A percentile compares a stretch with the other conserved stretches of the same genome.
Conservation (phyloP, 2,329 filamentous ascomycete species). For the Septoria petroselini region DNA sequence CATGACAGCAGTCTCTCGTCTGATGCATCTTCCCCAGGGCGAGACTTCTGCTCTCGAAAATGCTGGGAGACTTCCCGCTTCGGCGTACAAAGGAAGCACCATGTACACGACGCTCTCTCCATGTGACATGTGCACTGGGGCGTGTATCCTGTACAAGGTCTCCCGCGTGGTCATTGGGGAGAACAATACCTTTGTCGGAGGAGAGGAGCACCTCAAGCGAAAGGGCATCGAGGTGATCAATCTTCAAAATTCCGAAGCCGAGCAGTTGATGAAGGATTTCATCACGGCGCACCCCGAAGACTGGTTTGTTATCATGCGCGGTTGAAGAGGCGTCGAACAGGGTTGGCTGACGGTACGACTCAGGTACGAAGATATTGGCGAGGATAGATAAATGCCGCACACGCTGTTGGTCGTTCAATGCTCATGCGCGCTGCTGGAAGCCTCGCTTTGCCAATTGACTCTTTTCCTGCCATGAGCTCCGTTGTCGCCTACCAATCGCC, state of each 20-base stretch:
- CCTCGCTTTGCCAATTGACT: too few relatives aligned
- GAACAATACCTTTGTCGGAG: slow-evolving; percentile 71
- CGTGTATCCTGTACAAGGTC: slow-evolving; percentile 73
- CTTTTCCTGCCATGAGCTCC: too few relatives aligned
- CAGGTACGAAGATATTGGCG: slow-evolving; percentile 43
- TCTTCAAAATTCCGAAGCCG: slow-evolving; percentile 62
- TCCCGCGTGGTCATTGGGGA: slow-evolving; percentile 72
- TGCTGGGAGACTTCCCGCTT: slow-evolving; percentile 67
- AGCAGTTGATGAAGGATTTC: slow-evolving; percentile 67
- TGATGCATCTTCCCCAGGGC: slow-evolving; percentile 52
- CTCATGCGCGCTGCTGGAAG: too few relatives aligned
- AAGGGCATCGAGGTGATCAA: slow-evolving; percentile 72
- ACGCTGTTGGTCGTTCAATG: slow-evolving; percentile 6
- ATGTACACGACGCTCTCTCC: slow-evolving; percentile 81
- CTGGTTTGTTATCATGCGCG: slow-evolving; percentile 45
- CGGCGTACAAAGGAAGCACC: slow-evolving; percentile 67
- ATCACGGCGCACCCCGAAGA: slow-evolving; percentile 68
- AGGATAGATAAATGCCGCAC: slow-evolving; percentile 28
- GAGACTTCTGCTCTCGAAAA: slow-evolving; percentile 74
- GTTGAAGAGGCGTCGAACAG: slow-evolving; percentile 5
- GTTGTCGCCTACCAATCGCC: slow-evolving; percentile 39
- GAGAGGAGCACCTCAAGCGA: slow-evolving; percentile 65
- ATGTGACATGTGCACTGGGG: slow-evolving; percentile 79
- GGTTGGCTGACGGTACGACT: slow-evolving; percentile 23
- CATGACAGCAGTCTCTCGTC: not conserved